Conservation (phyloP, 768 basidiomycete species). For the Dioszegia hungarica region DNA sequence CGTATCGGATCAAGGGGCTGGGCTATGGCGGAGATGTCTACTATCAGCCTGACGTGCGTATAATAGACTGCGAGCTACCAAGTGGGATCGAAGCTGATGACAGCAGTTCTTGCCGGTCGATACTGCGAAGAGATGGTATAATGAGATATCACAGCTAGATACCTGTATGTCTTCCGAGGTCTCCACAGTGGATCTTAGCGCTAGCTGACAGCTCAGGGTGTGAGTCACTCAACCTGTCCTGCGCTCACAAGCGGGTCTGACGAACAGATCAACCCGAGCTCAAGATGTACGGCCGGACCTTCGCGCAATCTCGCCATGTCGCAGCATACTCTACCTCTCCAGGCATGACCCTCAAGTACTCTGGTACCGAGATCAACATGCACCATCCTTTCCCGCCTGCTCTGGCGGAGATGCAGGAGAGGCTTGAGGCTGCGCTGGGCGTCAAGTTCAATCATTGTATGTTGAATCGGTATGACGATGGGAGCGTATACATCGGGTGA, state of each 20-base stretch:
- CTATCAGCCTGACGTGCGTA: conserved; percentile 34
- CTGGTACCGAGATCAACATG: conserved; percentile 49
- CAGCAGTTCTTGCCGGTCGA: conserved; percentile 40
- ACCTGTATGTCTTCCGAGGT: conserved; percentile 42
- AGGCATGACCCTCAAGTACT: conserved; percentile 47
- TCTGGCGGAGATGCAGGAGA: conserved; percentile 43
- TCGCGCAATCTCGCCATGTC: conserved; percentile 51
- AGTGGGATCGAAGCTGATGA: not conserved
- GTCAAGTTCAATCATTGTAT: conserved; percentile 52
- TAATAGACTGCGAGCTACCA: not conserved
- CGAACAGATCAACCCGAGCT: conserved; percentile 51
- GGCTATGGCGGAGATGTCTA: conserved; percentile 39
- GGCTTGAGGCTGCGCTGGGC: conserved; percentile 44
- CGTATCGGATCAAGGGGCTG: conserved; percentile 16
- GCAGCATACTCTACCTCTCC: conserved; percentile 50
- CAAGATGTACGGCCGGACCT: conserved; percentile 51
- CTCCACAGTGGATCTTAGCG: too few species aligned
- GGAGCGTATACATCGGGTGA: conserved; percentile 49
- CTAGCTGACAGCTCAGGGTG: conserved; percentile 10
- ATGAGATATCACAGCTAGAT: conserved; percentile 44
- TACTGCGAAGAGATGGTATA: conserved; percentile 45
- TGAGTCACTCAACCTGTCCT: not conserved
- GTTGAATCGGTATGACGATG: conserved; percentile 52
- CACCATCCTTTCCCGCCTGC: conserved; percentile 48
- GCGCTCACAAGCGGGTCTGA: not conserved